Base-by-base conservation (phyloP, 2,329 filamentous ascomycete genomes). In the Neocatenulostroma microsporum region DNA sequence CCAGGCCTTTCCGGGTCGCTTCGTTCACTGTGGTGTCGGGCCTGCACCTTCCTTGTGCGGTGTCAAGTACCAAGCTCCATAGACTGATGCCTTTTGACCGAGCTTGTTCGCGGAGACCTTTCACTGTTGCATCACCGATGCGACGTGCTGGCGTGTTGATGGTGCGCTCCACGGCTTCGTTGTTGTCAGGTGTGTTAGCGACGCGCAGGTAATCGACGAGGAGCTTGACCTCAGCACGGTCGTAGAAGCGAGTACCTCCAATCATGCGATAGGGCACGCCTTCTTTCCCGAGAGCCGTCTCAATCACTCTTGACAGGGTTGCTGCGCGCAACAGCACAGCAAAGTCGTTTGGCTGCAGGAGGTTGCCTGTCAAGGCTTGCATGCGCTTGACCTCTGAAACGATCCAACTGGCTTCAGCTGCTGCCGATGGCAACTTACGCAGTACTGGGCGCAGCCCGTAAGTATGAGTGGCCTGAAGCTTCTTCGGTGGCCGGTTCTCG, bases 191-290 rank as follows among this genome's bases (percentile, higher is more conserved):
- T 44, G 93, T 82, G 52, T 84, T 77, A 21, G 95, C 78, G 3
- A 93, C 81, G 21, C 87, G 76, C 11, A 96, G 68, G 56, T 98
- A 96, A 56, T 95, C 87, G 3, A 96, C 63, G 1, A 96, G 58
- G 5, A 86, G 72, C 58, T 91, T 93, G 55, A 96, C 82, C 57
- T 98, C 89, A 3, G 78, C 74, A 34, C 91, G 78, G 49, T 98
- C 91, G 53, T 93, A 96, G 58, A 98, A 98, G 40, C 84, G 83
- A 44, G 78, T 76, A 2, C 91, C 89, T 51, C 82, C 89, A 34
- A 96, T 80, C 88, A 96, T 95, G 33, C 79, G 79, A 61, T 96
- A 98, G 1, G 87, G 74, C 26, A 96, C 78, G 1, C 87, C 86
- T 9, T 78, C 76, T 51, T 82, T 85, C 11, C 82, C 85, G 26